Percentiles rank a stretch among this genome's conserved stretches.
phyloP scores from a whole-genome alignment of 2,329 filamentous ascomycete species.

The Fusarium graminum region DNA sequence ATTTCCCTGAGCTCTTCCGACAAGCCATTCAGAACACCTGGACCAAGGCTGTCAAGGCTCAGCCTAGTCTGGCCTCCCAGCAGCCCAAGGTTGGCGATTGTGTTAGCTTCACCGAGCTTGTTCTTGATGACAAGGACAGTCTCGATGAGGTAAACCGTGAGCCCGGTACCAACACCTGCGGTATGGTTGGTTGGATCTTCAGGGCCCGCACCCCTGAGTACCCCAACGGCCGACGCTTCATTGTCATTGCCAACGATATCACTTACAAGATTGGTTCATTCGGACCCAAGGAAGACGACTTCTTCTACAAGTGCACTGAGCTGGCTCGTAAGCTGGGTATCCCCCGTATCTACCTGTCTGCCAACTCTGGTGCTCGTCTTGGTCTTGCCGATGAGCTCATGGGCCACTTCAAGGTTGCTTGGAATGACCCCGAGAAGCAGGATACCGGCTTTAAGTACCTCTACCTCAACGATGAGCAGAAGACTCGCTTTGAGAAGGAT shows the following conservation, averaged over 20 bases:
- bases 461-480: slow-evolving; percentile 88
- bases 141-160: slow-evolving; percentile 94
- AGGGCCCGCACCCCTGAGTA: slow-evolving; percentile 97
- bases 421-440: slow-evolving; percentile 86
- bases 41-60: slow-evolving; percentile 79
- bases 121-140: slow-evolving; percentile 93
- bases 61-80: slow-evolving; percentile 80
- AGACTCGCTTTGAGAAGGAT: slow-evolving; percentile 84
- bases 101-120: slow-evolving; percentile 92
- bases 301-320: slow-evolving; percentile 99
- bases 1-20: slow-evolving; percentile 99
- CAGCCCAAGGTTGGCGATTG: slow-evolving; percentile 90
- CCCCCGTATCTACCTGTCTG: slow-evolving; percentile 96
- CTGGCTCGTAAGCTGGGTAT: slow-evolving; percentile 94
- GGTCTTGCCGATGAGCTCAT: slow-evolving; percentile 97
- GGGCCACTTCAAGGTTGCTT: slow-evolving; percentile 95
- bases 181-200: slow-evolving; percentile 99
- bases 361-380: slow-evolving; percentile 97
- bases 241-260: slow-evolving; percentile 99
- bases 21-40: slow-evolving; percentile 98
- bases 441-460: slow-evolving; percentile 96
- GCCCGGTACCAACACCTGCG: slow-evolving; percentile 93
- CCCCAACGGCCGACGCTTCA: slow-evolving; percentile 88
- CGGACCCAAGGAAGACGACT: slow-evolving; percentile 94
- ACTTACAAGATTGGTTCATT: slow-evolving; percentile 99